These are phyloP conservation scores for Bertia moriformis DNA, from an alignment of 2,329 filamentous ascomycete genomes.

Conservation along the genomic window DNA sequence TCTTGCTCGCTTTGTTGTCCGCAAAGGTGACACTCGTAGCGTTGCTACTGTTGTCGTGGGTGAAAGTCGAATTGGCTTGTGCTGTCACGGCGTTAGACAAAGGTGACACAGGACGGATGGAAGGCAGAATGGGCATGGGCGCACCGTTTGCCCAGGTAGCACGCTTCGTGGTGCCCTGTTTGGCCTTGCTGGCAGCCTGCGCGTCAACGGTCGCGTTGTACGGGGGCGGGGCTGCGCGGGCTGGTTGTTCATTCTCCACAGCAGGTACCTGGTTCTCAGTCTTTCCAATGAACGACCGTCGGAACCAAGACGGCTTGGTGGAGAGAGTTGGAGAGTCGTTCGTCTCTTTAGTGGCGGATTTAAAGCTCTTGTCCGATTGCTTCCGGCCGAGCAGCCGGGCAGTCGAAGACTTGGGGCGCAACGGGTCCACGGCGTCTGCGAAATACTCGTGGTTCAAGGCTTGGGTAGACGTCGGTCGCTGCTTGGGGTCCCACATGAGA, in stretches of 20 bases:
- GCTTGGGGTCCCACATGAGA: slow-evolving; percentile 95
- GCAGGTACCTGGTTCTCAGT: slow-evolving; percentile 44
- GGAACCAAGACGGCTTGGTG: slow-evolving; percentile 90
- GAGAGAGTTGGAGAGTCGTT: slow-evolving; percentile 54
- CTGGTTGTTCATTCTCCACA: slow-evolving; percentile 21
- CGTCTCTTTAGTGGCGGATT: slow-evolving; percentile 22
- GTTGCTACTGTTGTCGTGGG: too few species aligned
- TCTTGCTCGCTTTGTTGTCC: slow-evolving; percentile 59
- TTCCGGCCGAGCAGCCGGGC: slow-evolving; percentile 77
- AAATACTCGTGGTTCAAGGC: slow-evolving; percentile 96
- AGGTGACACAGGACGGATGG: slow-evolving; percentile 88
- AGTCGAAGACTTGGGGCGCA: slow-evolving; percentile 79
- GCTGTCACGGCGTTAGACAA: slow-evolving; percentile 85
- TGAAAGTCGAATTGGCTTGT: slow-evolving; percentile 44
- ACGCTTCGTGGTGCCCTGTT: slow-evolving; percentile 57
- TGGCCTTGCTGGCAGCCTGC: slow-evolving; percentile 18
- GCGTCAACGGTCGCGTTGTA: slow-evolving; percentile 11
- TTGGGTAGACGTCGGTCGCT: slow-evolving; percentile 77
- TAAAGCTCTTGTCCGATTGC: slow-evolving; percentile 65
- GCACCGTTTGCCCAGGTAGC: slow-evolving; percentile 89
- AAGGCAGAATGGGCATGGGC: slow-evolving; percentile 90
- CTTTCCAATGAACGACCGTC: slow-evolving; percentile 78
- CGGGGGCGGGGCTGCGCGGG: slow-evolving; percentile 12
- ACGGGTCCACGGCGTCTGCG: slow-evolving; percentile 74
- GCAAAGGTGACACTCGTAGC: slow-evolving; percentile 7